A percentile compares a stretch with the other conserved stretches of the same genome.
These are phyloP conservation scores for Trypanosomatidae sp. DNA, from an alignment of 208 protist species.

Conservation along the genomic window DNA sequence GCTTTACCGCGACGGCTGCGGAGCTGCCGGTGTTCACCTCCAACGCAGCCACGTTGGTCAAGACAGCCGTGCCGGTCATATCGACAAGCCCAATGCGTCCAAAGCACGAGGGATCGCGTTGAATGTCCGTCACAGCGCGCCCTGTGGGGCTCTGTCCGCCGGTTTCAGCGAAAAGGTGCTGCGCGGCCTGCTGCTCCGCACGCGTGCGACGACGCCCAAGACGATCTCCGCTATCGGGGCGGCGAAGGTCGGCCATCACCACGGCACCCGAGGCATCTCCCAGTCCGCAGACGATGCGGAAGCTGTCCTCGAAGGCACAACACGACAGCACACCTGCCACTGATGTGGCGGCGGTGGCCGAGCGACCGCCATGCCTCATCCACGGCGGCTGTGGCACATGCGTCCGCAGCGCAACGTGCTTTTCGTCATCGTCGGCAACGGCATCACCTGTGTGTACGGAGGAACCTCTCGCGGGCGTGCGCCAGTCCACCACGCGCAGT, in stretches of 20 bases:
- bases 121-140: slow-evolving; percentile 46
- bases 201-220: slow-evolving; percentile 7
- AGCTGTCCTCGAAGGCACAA: slow-evolving; percentile 45
- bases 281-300: slow-evolving; percentile 67
- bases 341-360: slow-evolving; percentile 7
- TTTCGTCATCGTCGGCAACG: neutral
- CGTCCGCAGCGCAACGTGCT: slow-evolving; percentile 3
- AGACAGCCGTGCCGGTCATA: slow-evolving; percentile 25
- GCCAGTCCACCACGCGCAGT: slow-evolving; percentile 67
- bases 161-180: slow-evolving; percentile 11
- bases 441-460: neutral
- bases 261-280: slow-evolving; percentile 54
- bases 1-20: neutral
- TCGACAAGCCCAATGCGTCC: slow-evolving; percentile 62
- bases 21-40: slow-evolving; percentile 15
- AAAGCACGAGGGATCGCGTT: slow-evolving; percentile 21
- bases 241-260: slow-evolving; percentile 60
- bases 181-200: neutral
- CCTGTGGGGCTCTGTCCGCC: slow-evolving; percentile 32
- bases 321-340: slow-evolving; percentile 63
- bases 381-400: slow-evolving; percentile 44
- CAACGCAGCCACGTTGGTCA: slow-evolving; percentile 36
- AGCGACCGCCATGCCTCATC: slow-evolving; percentile 18
- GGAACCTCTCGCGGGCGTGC: slow-evolving; percentile 24
- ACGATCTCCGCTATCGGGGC: slow-evolving; percentile 12